These are phyloP conservation scores for Amoebophrya sp. DNA, from an alignment of 169 alveolate species.

Conservation along the genomic window DNA sequence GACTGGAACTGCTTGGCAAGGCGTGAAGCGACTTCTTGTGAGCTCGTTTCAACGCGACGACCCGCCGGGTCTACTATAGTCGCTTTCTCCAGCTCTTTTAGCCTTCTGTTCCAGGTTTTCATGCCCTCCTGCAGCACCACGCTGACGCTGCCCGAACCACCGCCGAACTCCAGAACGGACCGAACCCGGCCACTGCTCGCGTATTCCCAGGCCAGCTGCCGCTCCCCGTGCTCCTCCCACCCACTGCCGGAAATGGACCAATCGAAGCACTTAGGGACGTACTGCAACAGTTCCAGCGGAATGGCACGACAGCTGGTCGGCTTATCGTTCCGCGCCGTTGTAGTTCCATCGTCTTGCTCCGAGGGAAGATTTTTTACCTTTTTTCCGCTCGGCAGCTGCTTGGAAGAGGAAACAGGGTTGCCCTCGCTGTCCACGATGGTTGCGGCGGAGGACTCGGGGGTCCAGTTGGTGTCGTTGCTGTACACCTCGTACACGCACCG, in stretches of 20 bases:
- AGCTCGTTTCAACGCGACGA: too few relatives aligned
- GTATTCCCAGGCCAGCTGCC: background rate
- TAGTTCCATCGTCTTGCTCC: background rate
- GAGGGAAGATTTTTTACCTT: background rate
- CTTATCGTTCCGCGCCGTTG: background rate
- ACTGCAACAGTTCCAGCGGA: background rate
- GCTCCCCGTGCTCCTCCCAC: background rate
- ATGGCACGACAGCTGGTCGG: background rate
- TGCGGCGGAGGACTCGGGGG: background rate
- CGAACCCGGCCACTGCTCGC: background rate
- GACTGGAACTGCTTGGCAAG: background rate
- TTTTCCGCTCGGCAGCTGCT: background rate
- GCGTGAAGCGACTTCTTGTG: too few relatives aligned
- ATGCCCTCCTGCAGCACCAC: background rate
- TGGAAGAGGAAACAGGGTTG: background rate
- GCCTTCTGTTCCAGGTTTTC: background rate
- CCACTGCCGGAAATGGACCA: background rate
- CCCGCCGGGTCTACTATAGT: background rate
- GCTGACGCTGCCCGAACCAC: background rate
- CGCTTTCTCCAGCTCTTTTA: too few relatives aligned
- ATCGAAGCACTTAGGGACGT: slow-evolving; percentile 12
- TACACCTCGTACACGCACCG: background rate
- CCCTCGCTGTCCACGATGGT: background rate
- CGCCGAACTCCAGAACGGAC: slow-evolving; percentile 3
- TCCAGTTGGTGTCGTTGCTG: background rate